These are phyloP conservation scores for Gossypium gossypioides DNA, from an alignment of 441 rosid genomes.

Conservation along the genomic window DNA sequence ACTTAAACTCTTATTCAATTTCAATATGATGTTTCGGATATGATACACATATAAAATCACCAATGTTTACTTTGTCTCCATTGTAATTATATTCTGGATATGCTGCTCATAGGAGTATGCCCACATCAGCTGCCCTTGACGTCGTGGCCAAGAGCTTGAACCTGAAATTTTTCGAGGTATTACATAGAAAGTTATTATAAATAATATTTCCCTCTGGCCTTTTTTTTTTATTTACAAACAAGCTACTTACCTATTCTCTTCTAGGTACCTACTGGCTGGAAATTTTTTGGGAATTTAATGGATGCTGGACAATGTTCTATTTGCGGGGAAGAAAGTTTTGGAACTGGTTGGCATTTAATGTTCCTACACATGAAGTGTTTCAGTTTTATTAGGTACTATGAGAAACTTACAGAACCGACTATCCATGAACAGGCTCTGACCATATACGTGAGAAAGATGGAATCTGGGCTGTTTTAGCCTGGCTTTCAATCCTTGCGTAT, in stretches of 20 bases:
- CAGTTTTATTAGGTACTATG: background rate
- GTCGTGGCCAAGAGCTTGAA: constrained; percentile 76
- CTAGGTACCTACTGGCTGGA: constrained; percentile 98
- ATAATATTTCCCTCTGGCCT: constrained; percentile 2
- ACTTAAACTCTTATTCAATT: background rate
- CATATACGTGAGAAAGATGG: constrained; percentile 98
- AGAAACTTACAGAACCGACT: background rate
- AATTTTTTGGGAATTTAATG: constrained; percentile 96
- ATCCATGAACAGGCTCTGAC: constrained; percentile 60
- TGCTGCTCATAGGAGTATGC: constrained; percentile 76
- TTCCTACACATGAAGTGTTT: background rate
- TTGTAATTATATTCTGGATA: background rate
- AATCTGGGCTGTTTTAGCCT: constrained; percentile 96
- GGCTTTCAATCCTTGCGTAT: constrained; percentile 85
- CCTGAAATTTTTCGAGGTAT: constrained; percentile 92
- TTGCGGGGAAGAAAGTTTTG: constrained; percentile 99
- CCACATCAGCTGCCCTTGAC: constrained; percentile 95
- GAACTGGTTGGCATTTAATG: constrained; percentile 60
- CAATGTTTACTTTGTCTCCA: background rate
- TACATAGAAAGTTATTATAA: background rate
- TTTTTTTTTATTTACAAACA: background rate
- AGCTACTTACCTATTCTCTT: constrained; percentile 12
- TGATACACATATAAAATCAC: background rate
- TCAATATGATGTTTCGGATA: background rate
- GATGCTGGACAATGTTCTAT: constrained; percentile 90